A percentile compares a stretch with the other conserved stretches of the same genome.
Conservation (phyloP, 306 rosid genomes). For the Castanea mollissima region DNA sequence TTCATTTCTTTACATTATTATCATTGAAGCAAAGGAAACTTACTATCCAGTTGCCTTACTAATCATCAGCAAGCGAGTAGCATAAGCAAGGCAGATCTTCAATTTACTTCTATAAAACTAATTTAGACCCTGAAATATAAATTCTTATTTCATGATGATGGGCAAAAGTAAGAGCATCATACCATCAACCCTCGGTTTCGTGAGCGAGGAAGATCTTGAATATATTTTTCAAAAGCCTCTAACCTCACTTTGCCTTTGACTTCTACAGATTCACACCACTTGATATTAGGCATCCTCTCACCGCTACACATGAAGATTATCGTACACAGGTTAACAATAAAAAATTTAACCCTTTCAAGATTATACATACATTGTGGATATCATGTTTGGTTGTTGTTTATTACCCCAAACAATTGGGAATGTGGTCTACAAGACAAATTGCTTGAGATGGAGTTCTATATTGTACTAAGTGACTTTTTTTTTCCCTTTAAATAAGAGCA, state of each 20-base stretch:
- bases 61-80: background rate
- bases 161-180: slow-evolving; percentile 6
- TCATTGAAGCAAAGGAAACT: background rate
- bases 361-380: background rate
- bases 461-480: background rate
- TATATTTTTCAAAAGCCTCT: slow-evolving; percentile 27
- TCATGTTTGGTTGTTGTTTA: background rate
- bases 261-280: slow-evolving; percentile 26
- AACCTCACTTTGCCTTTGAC: slow-evolving; percentile 33
- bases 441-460: background rate
- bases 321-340: background rate
- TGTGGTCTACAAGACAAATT: background rate
- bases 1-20: background rate
- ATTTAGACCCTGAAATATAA: background rate
- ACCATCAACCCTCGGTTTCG: slow-evolving; percentile 25
- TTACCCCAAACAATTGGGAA: background rate
- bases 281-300: slow-evolving; percentile 24
- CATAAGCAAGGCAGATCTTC: background rate
- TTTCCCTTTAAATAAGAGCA: background rate
- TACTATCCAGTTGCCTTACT: background rate
- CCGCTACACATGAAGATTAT: slow-evolving; percentile 21
- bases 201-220: slow-evolving; percentile 31
- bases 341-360: background rate
- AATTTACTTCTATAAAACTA: background rate
- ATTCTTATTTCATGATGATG: background rate